phyloP scores from a whole-genome alignment of 2,329 filamentous ascomycete genomes.

The Fusarium temperatum region DNA sequence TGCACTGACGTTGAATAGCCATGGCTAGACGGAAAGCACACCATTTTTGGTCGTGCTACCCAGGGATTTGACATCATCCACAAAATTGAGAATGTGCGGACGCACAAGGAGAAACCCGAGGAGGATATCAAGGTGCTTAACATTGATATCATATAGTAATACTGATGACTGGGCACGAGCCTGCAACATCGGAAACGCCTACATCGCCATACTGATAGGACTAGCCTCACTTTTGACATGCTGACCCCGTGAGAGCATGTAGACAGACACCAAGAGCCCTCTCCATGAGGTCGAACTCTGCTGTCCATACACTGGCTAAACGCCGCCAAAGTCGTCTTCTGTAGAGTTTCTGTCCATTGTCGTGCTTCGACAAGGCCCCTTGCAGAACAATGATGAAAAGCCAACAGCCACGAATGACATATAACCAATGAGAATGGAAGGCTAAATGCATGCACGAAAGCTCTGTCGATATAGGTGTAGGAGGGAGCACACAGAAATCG shows the following conservation, averaged over 20 bases:
- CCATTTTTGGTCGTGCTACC: conserved; percentile 90
- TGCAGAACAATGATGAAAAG: background rate
- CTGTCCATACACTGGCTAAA: conserved; percentile 1
- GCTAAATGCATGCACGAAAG: conserved; percentile 9
- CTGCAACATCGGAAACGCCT: background rate
- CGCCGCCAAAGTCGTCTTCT: conserved; percentile 15
- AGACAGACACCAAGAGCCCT: background rate
- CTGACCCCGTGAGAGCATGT: background rate
- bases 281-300: background rate
- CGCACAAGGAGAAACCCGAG: conserved; percentile 90
- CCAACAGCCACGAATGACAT: background rate
- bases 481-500: background rate
- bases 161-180: background rate
- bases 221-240: background rate
- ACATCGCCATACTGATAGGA: background rate
- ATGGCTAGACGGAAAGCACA: conserved; percentile 96
- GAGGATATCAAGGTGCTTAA: conserved; percentile 98
- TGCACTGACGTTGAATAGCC: conserved; percentile 59
- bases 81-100: conserved; percentile 90
- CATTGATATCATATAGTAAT: conserved; percentile 68
- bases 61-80: conserved; percentile 94
- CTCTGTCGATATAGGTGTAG: background rate
- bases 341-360: background rate
- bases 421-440: conserved; percentile 19
- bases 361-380: conserved; percentile 42